Evolutionary conservation across 208 protist genomes (phyloP), one percentile per base, ranked within the genome.

Genomic region (Wallacemonas sp.): DNA sequence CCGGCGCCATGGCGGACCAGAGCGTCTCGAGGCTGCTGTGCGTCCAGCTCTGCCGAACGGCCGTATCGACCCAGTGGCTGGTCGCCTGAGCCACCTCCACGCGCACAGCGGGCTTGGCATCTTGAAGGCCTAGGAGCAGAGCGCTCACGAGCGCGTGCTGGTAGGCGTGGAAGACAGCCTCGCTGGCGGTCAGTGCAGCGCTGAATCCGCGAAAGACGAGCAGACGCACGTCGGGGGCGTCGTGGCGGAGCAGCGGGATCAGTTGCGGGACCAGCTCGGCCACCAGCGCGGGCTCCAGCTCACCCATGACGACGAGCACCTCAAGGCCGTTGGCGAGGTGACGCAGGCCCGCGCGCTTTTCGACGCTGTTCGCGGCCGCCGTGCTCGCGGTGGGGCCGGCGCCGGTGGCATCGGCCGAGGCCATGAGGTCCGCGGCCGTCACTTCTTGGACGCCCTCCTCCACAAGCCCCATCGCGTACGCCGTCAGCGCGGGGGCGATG

Each of bases 151-250:
- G 62, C 3, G 77, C 29, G 2, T 18, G 25, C 7, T 41, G 38
- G 66, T 90, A 93, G 3, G 54, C 55, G 8, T 42, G 7, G 18
- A 81, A 61, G 5, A 78, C 77, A 11, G 48, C 48, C 2, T 83
- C 74, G 57, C 81, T 72, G 7, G 74, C 77, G 7, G 63, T 71
- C 45, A 84, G 80, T 10, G 76, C 68, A 0, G 74, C 70, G 39
- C 70, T 67, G 49, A 89, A 70, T 26, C 82, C 84, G 46, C 84
- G 83, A 39, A 91, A 18, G 23, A 87, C 54, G 11, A 91, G 63
- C 1, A 87, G 65, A 12, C 87, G 84, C 2, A 89, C 74, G 16
- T 91, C 84, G 7, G 72, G 11, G 28, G 57, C 54, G 2, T 76
- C 64, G 63, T 86, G 75, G 18, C 82, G 55, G n/a, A 93, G 67